Conservation (phyloP, 2,329 filamentous ascomycete genomes). For the Emmonsiellopsis sp. region DNA sequence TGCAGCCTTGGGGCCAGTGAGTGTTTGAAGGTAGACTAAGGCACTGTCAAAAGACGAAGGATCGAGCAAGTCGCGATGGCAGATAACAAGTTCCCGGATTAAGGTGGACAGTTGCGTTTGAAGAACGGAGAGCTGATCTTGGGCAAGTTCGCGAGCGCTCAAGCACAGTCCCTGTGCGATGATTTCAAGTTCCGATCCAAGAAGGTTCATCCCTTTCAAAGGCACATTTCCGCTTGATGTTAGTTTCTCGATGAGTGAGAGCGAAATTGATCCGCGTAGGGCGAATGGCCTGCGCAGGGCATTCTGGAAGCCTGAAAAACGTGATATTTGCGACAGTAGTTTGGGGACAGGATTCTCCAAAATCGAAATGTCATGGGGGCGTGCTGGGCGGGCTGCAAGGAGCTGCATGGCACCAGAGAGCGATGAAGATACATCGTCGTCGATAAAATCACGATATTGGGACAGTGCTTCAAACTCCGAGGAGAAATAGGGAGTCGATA, state of each 20-base stretch:
- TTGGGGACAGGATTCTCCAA: slow-evolving; percentile 24
- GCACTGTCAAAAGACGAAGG: slow-evolving; percentile 17
- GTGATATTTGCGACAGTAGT: slow-evolving; percentile 26
- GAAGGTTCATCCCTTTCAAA: slow-evolving; percentile 51
- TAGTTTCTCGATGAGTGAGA: slow-evolving; percentile 48
- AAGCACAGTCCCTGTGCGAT: slow-evolving; percentile 47
- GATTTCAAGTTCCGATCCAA: slow-evolving; percentile 56
- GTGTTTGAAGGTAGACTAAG: slow-evolving; percentile 13
- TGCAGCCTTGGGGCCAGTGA: not conserved
- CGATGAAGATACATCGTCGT: slow-evolving; percentile 5
- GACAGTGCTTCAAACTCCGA: slow-evolving; percentile 38
- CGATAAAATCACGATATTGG: slow-evolving; percentile 34
- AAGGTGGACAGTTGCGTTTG: slow-evolving; percentile 37
- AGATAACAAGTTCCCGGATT: slow-evolving; percentile 22
- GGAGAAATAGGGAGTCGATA: slow-evolving; percentile 33
- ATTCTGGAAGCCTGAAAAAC: slow-evolving; percentile 25
- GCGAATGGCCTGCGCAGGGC: slow-evolving; percentile 29
- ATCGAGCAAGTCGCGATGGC: slow-evolving; percentile 27
- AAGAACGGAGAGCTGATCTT: slow-evolving; percentile 43
- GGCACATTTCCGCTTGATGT: slow-evolving; percentile 43
- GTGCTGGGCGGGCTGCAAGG: slow-evolving; percentile 29
- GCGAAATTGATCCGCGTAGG: slow-evolving; percentile 40
- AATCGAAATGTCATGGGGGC: slow-evolving; percentile 23
- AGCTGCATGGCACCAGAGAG: slow-evolving; percentile 25
- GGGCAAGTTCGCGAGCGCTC: slow-evolving; percentile 41